Percentiles rank a stretch among this genome's conserved stretches.
These are phyloP conservation scores for Stagonosporopsis vannaccii DNA, from an alignment of 2,329 filamentous ascomycete species.

Conservation along the genomic window DNA sequence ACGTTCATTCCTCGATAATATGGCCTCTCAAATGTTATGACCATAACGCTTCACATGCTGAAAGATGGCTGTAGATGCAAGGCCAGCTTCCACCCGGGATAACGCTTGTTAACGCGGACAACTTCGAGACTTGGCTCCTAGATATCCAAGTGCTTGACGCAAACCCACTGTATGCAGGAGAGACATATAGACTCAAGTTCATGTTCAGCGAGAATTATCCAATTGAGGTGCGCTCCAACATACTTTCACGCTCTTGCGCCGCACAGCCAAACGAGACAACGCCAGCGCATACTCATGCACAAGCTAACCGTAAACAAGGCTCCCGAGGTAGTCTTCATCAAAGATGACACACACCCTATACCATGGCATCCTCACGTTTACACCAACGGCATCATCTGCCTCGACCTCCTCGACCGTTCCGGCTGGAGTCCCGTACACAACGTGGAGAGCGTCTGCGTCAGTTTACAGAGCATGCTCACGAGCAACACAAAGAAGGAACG, in stretches of 20 bases:
- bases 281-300: background rate
- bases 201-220: constrained; percentile 85
- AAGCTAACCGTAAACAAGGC: constrained; percentile 63
- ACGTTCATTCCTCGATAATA: background rate
- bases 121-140: constrained; percentile 88
- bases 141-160: constrained; percentile 89
- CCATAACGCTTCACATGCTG: background rate
- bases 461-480: constrained; percentile 96
- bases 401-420: constrained; percentile 85
- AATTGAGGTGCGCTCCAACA: constrained; percentile 64
- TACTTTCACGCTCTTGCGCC: background rate
- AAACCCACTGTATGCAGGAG: constrained; percentile 84
- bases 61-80: constrained; percentile 56
- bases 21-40: background rate
- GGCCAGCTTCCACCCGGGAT: constrained; percentile 72
- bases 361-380: constrained; percentile 98
- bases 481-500: constrained; percentile 92
- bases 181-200: constrained; percentile 87
- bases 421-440: constrained; percentile 98
- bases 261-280: background rate
- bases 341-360: constrained; percentile 67
- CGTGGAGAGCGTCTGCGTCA: constrained; percentile 96
- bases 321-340: constrained; percentile 89
- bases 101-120: constrained; percentile 78
- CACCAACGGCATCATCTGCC: constrained; percentile 97